Evolutionary conservation across 768 basidiomycete genomes (phyloP).

Genomic region (Boletales sp.): DNA sequence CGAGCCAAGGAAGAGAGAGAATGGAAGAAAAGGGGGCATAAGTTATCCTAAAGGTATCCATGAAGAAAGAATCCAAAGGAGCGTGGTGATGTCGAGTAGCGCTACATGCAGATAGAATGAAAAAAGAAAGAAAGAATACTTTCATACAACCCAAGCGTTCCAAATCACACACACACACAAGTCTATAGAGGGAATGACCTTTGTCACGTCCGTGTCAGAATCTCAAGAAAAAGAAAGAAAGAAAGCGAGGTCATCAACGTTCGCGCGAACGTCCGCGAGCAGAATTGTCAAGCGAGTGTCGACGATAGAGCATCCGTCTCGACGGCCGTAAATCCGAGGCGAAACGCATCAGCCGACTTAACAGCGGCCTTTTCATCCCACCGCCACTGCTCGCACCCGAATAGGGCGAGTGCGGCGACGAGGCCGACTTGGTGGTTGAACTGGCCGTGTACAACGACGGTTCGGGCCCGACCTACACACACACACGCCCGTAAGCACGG

Average conservation of each 20-base stretch:
- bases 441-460: constrained; percentile 55
- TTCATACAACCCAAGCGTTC: constrained; percentile 13
- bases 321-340: constrained; percentile 43
- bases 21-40: constrained; percentile 12
- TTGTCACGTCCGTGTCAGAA: too few species aligned
- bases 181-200: too few species aligned
- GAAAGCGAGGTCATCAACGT: constrained; percentile 12
- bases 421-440: constrained; percentile 56
- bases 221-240: background rate
- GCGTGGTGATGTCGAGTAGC: constrained; percentile 23
- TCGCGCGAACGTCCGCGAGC: constrained; percentile 19
- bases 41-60: constrained; percentile 18
- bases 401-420: constrained; percentile 41
- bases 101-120: too few species aligned
- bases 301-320: constrained; percentile 40
- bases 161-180: too few species aligned
- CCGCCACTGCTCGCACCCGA: constrained; percentile 23
- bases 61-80: constrained; percentile 11
- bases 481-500: constrained; percentile 29
- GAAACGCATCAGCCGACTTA: constrained; percentile 57
- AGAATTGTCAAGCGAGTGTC: constrained; percentile 46
- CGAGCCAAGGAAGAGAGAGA: constrained; percentile 4
- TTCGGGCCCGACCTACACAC: constrained; percentile 39
- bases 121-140: too few species aligned
- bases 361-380: constrained; percentile 52